Base-by-base conservation (phyloP, 2,329 filamentous ascomycete genomes). In the Lasiodiplodia theobromae region DNA sequence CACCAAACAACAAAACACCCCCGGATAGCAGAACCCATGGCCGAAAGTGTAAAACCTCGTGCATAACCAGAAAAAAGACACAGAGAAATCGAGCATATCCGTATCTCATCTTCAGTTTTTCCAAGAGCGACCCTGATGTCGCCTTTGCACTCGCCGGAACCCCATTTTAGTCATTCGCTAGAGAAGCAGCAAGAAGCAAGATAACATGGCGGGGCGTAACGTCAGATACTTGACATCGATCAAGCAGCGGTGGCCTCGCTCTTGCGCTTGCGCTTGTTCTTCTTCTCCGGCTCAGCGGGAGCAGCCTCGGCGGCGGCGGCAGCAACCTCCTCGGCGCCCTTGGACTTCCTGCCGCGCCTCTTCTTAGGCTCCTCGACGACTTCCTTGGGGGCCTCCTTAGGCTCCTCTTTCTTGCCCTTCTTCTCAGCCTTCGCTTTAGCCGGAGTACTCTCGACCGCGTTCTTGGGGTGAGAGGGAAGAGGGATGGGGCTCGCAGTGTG, bases 191-290 rank as follows among this genome's bases (percentile, higher is more conserved):
- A 31, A 40, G 40, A 23, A 38, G 28, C 23, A 51, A 31, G 40
- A 23, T 10, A 18, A 47, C 23, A 25, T 18, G n/a, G 53, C 18
- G 21, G 28, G 10, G 25, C 18, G 14, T n/a, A 28, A 37, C 28
- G 53, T 56, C 23, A 37, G 28, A 56, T 56, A 21, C 44, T 47
- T 47, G 25, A 31, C 28, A 56, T 31, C 53, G 10, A 34, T 67
- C 18, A 67, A 58, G 65, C 65, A 6, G 38, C 12, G 6, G 40
- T 44, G 21, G 3, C 66, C 16, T 68, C 67, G 58, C 58, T 68
- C 67, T 68, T 68, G 28, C 67, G 67, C 67, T 68, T 68, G 28
- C 67, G 67, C 57, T 65, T 63, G 60, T 47, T 63, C 67, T 68
- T 68, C 58, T 68, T 68, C 58, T 68, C 67, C 23, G 67, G 58